Conservation (phyloP, 129 eudicot genomes). For the Dittrichia graveolens region DNA sequence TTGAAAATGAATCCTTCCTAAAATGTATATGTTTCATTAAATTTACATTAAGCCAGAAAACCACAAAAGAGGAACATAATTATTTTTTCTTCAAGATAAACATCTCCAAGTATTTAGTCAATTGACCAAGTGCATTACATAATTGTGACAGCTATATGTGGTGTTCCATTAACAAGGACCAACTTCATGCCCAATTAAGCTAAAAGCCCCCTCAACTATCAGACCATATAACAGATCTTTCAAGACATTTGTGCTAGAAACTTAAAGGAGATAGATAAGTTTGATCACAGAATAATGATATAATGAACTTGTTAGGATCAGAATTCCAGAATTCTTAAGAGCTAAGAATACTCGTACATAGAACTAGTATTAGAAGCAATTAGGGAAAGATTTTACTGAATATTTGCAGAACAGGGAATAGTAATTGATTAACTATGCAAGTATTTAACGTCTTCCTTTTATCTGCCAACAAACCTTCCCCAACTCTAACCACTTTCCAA, state of each 20-base stretch:
- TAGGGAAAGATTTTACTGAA: no score
- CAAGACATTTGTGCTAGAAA: slow-evolving; percentile 4
- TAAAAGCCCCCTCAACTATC: neutral
- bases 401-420: no score
- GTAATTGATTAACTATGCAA: no score
- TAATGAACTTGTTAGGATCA: neutral
- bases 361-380: no score
- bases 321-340: neutral
- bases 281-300: neutral
- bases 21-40: neutral
- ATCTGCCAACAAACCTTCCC: no score
- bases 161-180: neutral
- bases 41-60: neutral
- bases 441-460: no score
- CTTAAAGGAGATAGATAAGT: neutral
- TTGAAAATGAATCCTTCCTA: neutral
- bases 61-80: neutral
- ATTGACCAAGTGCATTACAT: neutral
- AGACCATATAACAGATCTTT: neutral
- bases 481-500: no score
- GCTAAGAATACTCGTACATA: no score
- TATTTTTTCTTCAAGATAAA: neutral
- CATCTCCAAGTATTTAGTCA: neutral
- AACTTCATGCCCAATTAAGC: neutral
- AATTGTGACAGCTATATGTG: neutral